These are phyloP conservation scores for Zoysia pacifica DNA, from an alignment of 176 grass and related monocot genomes.

Conservation along the genomic window DNA sequence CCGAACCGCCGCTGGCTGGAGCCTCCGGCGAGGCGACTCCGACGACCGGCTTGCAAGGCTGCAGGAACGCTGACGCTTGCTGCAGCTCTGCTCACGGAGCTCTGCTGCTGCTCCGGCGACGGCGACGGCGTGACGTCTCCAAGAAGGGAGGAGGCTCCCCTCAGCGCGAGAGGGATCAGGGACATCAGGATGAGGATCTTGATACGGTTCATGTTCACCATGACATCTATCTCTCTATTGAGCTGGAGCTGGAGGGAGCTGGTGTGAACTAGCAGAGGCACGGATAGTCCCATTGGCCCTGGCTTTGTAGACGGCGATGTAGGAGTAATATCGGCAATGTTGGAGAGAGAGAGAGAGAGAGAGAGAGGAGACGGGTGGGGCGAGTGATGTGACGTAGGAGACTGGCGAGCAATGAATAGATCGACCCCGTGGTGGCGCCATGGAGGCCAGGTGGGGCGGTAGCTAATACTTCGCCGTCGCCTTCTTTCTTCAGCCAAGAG, in stretches of 20 bases:
- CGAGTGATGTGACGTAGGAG: constrained; percentile 53
- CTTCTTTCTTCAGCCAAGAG: constrained; percentile 7
- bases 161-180: constrained; percentile 44
- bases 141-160: constrained; percentile 40
- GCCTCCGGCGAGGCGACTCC: constrained; percentile 2
- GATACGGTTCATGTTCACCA: constrained; percentile 42
- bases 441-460: neutral
- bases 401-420: neutral
- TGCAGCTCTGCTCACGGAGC: neutral
- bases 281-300: neutral
- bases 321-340: constrained; percentile 32
- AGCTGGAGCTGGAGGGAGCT: neutral
- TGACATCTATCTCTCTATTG: neutral
- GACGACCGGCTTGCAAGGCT: neutral
- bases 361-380: neutral
- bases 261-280: constrained; percentile 1
- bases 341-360: neutral
- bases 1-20: constrained; percentile 42
- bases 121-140: constrained; percentile 24
- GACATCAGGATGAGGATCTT: constrained; percentile 49
- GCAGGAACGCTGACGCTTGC: neutral
- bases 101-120: neutral
- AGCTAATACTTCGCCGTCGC: neutral
- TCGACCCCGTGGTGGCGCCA: neutral
- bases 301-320: constrained; percentile 10